A percentile compares a stretch with the other conserved stretches of the same genome.
Evolutionary conservation across 768 basidiomycete genomes (phyloP).

Genomic region (Lentinula detonsa): DNA sequence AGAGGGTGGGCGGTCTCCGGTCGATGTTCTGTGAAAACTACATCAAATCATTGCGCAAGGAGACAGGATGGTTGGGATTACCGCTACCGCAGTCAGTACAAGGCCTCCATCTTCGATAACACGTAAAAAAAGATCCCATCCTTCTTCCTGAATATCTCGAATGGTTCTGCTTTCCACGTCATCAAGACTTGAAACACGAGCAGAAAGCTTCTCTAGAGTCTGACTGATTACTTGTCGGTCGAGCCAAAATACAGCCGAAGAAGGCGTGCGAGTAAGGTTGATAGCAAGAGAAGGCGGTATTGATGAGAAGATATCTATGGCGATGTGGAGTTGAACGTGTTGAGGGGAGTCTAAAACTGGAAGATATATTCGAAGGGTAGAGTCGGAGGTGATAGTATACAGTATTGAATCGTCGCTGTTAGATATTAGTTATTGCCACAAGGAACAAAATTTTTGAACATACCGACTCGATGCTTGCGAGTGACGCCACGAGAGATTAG

Average conservation of each 20-base stretch:
- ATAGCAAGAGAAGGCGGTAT: slow-evolving; percentile 33
- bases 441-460: slow-evolving; percentile 22
- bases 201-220: slow-evolving; percentile 37
- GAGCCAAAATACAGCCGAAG: slow-evolving; percentile 62
- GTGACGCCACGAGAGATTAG: slow-evolving; percentile 67
- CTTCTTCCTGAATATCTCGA: slow-evolving; percentile 60
- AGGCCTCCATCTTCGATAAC: slow-evolving; percentile 70
- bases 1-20: slow-evolving; percentile 76
- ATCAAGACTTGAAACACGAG: slow-evolving; percentile 29
- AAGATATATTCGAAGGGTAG: slow-evolving; percentile 77
- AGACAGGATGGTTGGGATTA: slow-evolving; percentile 29
- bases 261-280: slow-evolving; percentile 18
- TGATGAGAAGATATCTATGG: slow-evolving; percentile 68
- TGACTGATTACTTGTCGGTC: slow-evolving; percentile 55
- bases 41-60: neutral
- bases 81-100: slow-evolving; percentile 65
- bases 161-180: slow-evolving; percentile 42
- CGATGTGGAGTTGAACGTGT: slow-evolving; percentile 77
- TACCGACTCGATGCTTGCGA: slow-evolving; percentile 62
- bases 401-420: slow-evolving; percentile 69
- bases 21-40: slow-evolving; percentile 68
- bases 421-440: neutral
- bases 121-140: slow-evolving; percentile 77
- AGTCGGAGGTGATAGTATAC: slow-evolving; percentile 80
- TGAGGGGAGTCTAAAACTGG: slow-evolving; percentile 85